phyloP scores from a whole-genome alignment of 805 yeast species.

The Yarrowia sp. region DNA sequence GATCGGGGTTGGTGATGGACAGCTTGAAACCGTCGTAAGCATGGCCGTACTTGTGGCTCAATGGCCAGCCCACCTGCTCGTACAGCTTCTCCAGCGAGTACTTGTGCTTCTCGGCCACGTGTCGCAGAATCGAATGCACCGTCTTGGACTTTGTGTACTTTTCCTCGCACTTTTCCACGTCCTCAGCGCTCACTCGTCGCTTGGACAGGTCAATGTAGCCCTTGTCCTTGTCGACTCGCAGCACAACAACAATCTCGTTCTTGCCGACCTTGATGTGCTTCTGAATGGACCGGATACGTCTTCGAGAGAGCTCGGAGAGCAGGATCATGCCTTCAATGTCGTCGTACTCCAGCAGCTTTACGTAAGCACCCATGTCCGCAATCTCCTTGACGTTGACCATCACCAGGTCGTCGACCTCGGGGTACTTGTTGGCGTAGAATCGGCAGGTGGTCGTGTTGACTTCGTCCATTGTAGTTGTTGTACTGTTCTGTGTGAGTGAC shows the following conservation, averaged over 20 bases:
- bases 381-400: constrained; percentile 90
- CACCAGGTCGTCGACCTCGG: constrained; percentile 98
- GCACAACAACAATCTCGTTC: constrained; percentile 95
- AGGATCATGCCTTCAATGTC: constrained; percentile 98
- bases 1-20: constrained; percentile 82
- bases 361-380: constrained; percentile 99
- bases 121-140: constrained; percentile 96
- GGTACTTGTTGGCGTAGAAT: constrained; percentile 96
- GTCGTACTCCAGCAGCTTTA: constrained; percentile 91
- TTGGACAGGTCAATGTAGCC: constrained; percentile 97
- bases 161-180: constrained; percentile 95
- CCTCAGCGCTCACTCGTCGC: constrained; percentile 97
- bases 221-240: constrained; percentile 97
- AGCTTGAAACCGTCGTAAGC: constrained; percentile 96
- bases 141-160: constrained; percentile 95
- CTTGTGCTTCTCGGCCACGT: constrained; percentile 95
- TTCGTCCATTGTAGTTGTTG: constrained; percentile 30
- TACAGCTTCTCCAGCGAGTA: constrained; percentile 82
- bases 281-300: constrained; percentile 97
- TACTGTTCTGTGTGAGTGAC: neutral
- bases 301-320: constrained; percentile 91
- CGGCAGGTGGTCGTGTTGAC: constrained; percentile 72
- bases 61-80: constrained; percentile 93
- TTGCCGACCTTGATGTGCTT: constrained; percentile 97
- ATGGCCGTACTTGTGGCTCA: constrained; percentile 92